Base-by-base conservation (phyloP, 495 filamentous ascomycete species). In the Aspergillus cristatus region DNA sequence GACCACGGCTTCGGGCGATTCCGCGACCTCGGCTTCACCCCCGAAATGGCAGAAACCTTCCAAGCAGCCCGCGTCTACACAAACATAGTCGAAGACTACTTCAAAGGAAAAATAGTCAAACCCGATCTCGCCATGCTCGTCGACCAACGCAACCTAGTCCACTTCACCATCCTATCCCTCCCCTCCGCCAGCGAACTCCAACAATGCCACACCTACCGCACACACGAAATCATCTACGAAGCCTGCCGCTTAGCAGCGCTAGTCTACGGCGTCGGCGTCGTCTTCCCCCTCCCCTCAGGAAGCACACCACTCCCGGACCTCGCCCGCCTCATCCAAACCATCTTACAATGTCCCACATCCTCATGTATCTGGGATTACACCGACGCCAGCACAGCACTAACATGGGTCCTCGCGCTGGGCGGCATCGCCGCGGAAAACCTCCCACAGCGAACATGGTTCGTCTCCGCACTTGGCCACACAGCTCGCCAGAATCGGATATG, bases 221-320 rank as follows among this genome's bases (percentile, higher is more conserved):
- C 34, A 10, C 48, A 56, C 5, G 45, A 45, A 15, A 34, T 53
- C 11, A 53, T 58, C 14, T 65, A 63, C 38, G 63, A 68, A 32
- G 43, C 60, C n/a, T 58, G 50, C 31, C 63, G 62, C 24, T 46
- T 68, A 2, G 54, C 61, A 0, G 46, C 40, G 6, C 34, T 58
- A 0, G 53, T 68, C 2, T 65, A 57, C 34, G 47, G 57, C 17
- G 53, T 60, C 11, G 60, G 61, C 28, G 57, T 68, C 6, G 40
- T 65, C 31, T 62, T 68, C 34, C 65, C 65, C 2, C 55, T 68
- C 1, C 63, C 63, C 7, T 47, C 47, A 8, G 53, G 60, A 25
- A 65, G 55, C 28, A 56, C 53, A 0, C 63, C 65, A 0, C 47
- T 67, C 7, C 28, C 30, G 0, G 32, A 26, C 11, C 49, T 68